phyloP scores from a whole-genome alignment of 768 basidiomycete genomes.

The Rubroboletus satanas region DNA sequence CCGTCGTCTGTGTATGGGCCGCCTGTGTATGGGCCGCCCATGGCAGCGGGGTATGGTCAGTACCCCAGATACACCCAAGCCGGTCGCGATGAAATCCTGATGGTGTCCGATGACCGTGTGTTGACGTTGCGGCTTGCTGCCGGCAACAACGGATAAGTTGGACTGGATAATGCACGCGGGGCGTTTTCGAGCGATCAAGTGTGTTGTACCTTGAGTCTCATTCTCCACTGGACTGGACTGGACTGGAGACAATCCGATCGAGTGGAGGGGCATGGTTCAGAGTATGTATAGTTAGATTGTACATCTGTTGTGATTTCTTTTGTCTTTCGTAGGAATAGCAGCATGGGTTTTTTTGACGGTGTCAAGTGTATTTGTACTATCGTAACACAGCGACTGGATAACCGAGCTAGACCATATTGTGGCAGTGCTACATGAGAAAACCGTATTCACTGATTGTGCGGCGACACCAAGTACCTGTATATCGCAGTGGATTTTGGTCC shows the following conservation, averaged over 20 bases:
- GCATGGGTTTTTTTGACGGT: background rate
- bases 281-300: slow-evolving; percentile 26
- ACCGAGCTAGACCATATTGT: no score
- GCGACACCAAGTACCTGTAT: no score
- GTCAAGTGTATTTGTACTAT: background rate
- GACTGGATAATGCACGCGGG: background rate
- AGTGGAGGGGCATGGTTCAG: slow-evolving; percentile 1
- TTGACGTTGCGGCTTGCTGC: slow-evolving; percentile 59
- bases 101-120: slow-evolving; percentile 87
- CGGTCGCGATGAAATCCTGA: slow-evolving; percentile 79
- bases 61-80: slow-evolving; percentile 46
- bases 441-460: no score
- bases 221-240: slow-evolving; percentile 15
- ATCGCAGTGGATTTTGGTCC: no score
- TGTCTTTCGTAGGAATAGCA: slow-evolving; percentile 8
- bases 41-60: slow-evolving; percentile 35
- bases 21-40: slow-evolving; percentile 25
- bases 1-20: slow-evolving; percentile 27
- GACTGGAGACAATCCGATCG: slow-evolving; percentile 5
- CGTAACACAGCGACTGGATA: no score
- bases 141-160: slow-evolving; percentile 12
- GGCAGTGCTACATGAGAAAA: no score
- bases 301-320: slow-evolving; percentile 29
- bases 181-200: background rate
- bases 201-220: slow-evolving; percentile 9